phyloP scores from a whole-genome alignment of 1,284 basidiomycete genomes.

The Xerocomus cyaneibrunnescens region DNA sequence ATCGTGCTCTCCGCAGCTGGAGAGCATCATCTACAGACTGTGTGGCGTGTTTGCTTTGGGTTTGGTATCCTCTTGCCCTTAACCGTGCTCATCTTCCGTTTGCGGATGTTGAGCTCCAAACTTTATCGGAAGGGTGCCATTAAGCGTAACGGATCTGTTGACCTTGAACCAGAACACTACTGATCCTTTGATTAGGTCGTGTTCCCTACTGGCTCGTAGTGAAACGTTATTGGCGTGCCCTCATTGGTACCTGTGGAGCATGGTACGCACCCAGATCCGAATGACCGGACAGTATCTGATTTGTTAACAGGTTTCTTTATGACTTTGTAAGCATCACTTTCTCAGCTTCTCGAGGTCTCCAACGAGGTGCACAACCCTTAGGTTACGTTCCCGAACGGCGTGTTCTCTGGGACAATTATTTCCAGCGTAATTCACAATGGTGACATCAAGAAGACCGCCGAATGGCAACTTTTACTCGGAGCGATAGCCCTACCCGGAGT shows the following conservation, averaged over 20 bases:
- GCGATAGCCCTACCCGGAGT: constrained; percentile 68
- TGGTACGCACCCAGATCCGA: constrained; percentile 44
- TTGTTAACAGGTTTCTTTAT: constrained; percentile 60
- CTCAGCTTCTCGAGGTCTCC: not conserved
- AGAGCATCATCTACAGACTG: constrained; percentile 60
- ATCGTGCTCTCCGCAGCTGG: constrained; percentile 71
- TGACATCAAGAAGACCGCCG: constrained; percentile 57
- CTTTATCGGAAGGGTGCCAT: constrained; percentile 68
- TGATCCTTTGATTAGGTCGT: constrained; percentile 37
- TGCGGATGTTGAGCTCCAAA: constrained; percentile 68
- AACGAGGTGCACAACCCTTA: constrained; percentile 20
- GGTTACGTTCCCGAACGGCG: constrained; percentile 74
- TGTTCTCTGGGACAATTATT: constrained; percentile 65
- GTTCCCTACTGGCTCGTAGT: constrained; percentile 66
- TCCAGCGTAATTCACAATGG: constrained; percentile 55
- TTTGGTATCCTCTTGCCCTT: constrained; percentile 69
- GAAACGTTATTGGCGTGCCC: constrained; percentile 65
- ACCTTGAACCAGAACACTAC: not conserved
- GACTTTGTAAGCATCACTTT: constrained; percentile 53
- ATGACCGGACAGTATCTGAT: constrained; percentile 8
- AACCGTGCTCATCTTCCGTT: constrained; percentile 69
- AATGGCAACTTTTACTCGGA: constrained; percentile 72
- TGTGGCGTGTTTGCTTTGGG: constrained; percentile 78
- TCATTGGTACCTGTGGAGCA: constrained; percentile 71
- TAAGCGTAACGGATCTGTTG: constrained; percentile 42